Evolutionary conservation across 495 filamentous ascomycete species (phyloP).

Genomic region (Thozetella sp.): DNA sequence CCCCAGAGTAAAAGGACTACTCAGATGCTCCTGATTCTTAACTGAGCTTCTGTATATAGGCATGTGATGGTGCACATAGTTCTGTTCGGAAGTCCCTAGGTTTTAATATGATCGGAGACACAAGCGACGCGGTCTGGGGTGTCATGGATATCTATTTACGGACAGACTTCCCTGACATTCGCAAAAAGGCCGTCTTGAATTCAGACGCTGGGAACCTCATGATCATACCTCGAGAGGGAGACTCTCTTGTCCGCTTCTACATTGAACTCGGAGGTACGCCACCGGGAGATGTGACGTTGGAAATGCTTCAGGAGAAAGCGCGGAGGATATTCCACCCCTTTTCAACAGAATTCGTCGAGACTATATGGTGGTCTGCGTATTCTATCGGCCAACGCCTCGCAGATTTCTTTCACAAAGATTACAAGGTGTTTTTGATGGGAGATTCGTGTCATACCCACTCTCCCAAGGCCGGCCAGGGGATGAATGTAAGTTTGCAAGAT

Average conservation of each 20-base stretch:
- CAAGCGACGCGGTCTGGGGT: slow-evolving; percentile 67
- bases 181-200: slow-evolving; percentile 59
- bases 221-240: slow-evolving; percentile 69
- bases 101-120: slow-evolving; percentile 74
- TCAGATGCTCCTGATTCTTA: slow-evolving; percentile 11
- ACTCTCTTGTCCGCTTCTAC: slow-evolving; percentile 62
- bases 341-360: slow-evolving; percentile 39
- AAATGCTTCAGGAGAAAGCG: slow-evolving; percentile 60
- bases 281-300: slow-evolving; percentile 44
- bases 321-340: slow-evolving; percentile 58
- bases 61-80: slow-evolving; percentile 80
- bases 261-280: slow-evolving; percentile 48
- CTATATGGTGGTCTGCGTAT: slow-evolving; percentile 66
- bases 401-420: slow-evolving; percentile 52
- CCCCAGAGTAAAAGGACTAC: no score
- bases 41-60: no score
- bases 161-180: slow-evolving; percentile 77
- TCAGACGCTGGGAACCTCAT: slow-evolving; percentile 56
- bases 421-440: slow-evolving; percentile 66
- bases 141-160: slow-evolving; percentile 80
- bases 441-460: slow-evolving; percentile 76
- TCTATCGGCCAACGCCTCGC: slow-evolving; percentile 65
- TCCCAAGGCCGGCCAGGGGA: slow-evolving; percentile 74
- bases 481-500: slow-evolving; percentile 64
- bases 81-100: slow-evolving; percentile 67